Percentiles rank a stretch among this genome's conserved stretches.
Evolutionary conservation across 495 filamentous ascomycete species (phyloP).

Genomic region (Penicillium lividum): DNA sequence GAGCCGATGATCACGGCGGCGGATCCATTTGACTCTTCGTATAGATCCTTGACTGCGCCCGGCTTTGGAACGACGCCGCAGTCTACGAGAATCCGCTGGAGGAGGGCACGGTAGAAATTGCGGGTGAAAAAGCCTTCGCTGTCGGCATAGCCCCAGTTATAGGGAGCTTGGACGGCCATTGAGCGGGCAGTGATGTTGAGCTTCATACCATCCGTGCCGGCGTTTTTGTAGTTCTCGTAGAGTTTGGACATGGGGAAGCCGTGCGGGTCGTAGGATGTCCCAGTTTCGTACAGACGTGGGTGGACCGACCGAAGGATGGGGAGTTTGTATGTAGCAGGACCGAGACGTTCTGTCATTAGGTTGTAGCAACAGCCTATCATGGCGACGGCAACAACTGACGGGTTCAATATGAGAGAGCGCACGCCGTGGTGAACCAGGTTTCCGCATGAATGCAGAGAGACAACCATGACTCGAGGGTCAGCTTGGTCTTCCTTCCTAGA

Average conservation of each 20-base stretch:
- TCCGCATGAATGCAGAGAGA: slow-evolving; percentile 95
- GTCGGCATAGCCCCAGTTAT: slow-evolving; percentile 82
- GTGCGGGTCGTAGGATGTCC: slow-evolving; percentile 72
- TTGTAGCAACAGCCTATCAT: slow-evolving; percentile 99
- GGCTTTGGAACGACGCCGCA: slow-evolving; percentile 67
- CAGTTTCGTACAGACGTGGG: slow-evolving; percentile 56
- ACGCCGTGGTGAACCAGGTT: slow-evolving; percentile 96
- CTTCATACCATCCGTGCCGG: slow-evolving; percentile 58
- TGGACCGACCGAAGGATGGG: slow-evolving; percentile 63
- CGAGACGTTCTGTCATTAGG: slow-evolving; percentile 84
- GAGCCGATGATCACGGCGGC: slow-evolving; percentile 75
- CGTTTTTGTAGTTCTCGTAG: slow-evolving; percentile 59
- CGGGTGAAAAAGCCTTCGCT: slow-evolving; percentile 88
- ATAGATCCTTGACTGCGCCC: slow-evolving; percentile 33
- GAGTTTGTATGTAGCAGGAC: slow-evolving; percentile 81
- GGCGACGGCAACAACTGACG: slow-evolving; percentile 80
- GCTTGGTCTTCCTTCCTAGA: slow-evolving; percentile 13
- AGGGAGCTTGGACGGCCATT: slow-evolving; percentile 94
- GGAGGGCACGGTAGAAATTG: slow-evolving; percentile 88
- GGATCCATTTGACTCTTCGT: slow-evolving; percentile 30
- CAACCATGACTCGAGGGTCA: slow-evolving; percentile 68
- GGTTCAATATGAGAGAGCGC: slow-evolving; percentile 79
- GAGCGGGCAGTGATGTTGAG: slow-evolving; percentile 95
- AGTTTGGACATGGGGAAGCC: slow-evolving; percentile 90
- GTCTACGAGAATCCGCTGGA: slow-evolving; percentile 89